Conservation (phyloP, 1,284 basidiomycete genomes). For the Sanghuangporus sanghuang region DNA sequence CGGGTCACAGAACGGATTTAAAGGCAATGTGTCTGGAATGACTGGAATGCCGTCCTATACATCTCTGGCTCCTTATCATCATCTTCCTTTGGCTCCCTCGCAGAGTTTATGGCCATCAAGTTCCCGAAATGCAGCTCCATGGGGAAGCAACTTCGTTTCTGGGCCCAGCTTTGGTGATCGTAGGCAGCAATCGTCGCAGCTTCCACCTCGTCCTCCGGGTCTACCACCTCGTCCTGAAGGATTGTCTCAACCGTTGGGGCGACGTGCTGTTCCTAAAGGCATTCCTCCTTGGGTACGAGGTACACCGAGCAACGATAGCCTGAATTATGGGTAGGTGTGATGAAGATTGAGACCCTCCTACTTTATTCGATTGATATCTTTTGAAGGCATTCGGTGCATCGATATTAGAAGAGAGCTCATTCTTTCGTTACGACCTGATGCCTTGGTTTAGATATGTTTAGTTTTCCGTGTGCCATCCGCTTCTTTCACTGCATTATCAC, state of each 20-base stretch:
- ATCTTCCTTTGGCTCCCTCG: neutral
- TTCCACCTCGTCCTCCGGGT: conserved; percentile 12
- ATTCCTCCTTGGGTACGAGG: neutral
- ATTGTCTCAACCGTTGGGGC: neutral
- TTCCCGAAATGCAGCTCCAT: neutral
- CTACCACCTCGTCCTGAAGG: conserved; percentile 14
- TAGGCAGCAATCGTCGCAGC: neutral
- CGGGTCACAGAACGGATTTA: neutral
- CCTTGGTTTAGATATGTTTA: too few relatives aligned
- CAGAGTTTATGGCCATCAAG: neutral
- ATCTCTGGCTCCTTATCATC: neutral
- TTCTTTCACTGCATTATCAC: too few relatives aligned
- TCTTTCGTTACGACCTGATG: too few relatives aligned
- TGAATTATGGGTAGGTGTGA: neutral
- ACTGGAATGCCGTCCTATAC: neutral
- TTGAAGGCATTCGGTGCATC: too few relatives aligned
- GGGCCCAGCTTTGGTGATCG: neutral
- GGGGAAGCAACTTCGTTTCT: neutral
- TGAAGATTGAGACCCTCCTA: neutral
- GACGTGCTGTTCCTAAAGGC: neutral
- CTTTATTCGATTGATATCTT: too few relatives aligned
- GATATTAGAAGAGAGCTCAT: too few relatives aligned
- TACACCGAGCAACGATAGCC: neutral
- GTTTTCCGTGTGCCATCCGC: too few relatives aligned
- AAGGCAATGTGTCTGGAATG: neutral